A percentile compares a stretch with the other conserved stretches of the same genome.
Conservation (phyloP, 371 early-diverging fungal species). For the Syncephalis fuscata region DNA sequence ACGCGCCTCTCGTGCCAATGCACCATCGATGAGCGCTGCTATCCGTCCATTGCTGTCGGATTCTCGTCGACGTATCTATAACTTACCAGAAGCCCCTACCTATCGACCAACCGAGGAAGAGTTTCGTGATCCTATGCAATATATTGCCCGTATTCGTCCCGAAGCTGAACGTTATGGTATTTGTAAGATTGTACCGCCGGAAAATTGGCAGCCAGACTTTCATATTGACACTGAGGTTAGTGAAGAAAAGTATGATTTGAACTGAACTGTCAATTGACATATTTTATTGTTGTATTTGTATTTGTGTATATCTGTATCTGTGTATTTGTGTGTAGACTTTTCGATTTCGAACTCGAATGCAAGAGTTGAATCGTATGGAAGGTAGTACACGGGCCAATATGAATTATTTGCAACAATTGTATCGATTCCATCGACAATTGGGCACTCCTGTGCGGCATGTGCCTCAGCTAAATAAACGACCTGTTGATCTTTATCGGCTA, state of each 20-base stretch:
- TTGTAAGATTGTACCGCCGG: slow-evolving; percentile 86
- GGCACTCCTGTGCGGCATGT: slow-evolving; percentile 46
- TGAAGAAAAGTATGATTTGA: neutral
- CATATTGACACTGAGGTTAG: slow-evolving; percentile 67
- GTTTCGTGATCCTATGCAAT: slow-evolving; percentile 67
- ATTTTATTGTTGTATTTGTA: neutral
- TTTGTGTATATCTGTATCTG: no score
- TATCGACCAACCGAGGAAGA: slow-evolving; percentile 74
- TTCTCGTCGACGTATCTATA: slow-evolving; percentile 20
- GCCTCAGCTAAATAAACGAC: slow-evolving; percentile 67
- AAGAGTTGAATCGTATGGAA: slow-evolving; percentile 81
- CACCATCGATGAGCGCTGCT: no score
- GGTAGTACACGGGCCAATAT: slow-evolving; percentile 73
- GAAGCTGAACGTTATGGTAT: slow-evolving; percentile 74
- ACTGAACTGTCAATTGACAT: neutral
- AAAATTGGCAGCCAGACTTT: slow-evolving; percentile 67
- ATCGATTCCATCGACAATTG: slow-evolving; percentile 68
- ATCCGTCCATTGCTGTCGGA: no score
- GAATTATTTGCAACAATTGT: slow-evolving; percentile 81
- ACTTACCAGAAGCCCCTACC: slow-evolving; percentile 52
- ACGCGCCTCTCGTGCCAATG: no score
- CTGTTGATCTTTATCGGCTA: slow-evolving; percentile 69
- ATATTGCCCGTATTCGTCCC: slow-evolving; percentile 63
- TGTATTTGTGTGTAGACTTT: slow-evolving; percentile 58
- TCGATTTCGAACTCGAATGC: slow-evolving; percentile 75